Conservation (phyloP, 2,329 filamentous ascomycete species). For the Scorias spongiosa region DNA sequence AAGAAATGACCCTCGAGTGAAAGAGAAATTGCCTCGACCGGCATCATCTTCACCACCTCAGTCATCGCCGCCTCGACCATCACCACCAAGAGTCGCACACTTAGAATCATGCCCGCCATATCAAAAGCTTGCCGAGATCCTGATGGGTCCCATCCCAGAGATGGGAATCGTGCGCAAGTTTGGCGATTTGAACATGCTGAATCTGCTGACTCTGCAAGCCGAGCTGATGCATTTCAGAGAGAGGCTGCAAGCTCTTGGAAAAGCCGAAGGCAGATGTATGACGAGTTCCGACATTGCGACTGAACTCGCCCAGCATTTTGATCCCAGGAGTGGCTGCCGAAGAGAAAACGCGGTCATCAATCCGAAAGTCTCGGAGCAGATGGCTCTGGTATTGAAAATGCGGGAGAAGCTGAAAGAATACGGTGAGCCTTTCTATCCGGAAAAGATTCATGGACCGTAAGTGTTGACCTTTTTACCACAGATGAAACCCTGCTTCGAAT, state of each 20-base stretch:
- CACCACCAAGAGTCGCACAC: background rate
- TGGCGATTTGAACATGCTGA: conserved; percentile 5
- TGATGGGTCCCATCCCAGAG: conserved; percentile 5
- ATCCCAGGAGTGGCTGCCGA: background rate
- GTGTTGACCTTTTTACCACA: background rate
- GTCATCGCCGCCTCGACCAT: background rate
- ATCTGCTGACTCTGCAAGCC: conserved; percentile 7
- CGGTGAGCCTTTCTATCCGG: background rate
- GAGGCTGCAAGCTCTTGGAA: background rate
- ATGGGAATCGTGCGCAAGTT: conserved; percentile 7
- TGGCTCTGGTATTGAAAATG: background rate
- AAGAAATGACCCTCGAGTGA: no score
- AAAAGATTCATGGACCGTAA: background rate
- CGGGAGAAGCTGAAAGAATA: conserved; percentile 1
- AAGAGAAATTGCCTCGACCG: no score
- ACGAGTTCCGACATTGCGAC: background rate
- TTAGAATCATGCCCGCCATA: background rate
- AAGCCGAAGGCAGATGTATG: background rate
- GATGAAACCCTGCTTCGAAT: conserved; percentile 1
- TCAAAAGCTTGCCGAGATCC: background rate
- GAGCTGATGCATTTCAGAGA: conserved; percentile 2
- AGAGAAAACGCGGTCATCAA: background rate
- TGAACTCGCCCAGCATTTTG: background rate
- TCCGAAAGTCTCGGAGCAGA: background rate
- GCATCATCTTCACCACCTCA: no score